Base-by-base conservation (phyloP, 2,329 filamentous ascomycete species). In the Trichoderma sp. region DNA sequence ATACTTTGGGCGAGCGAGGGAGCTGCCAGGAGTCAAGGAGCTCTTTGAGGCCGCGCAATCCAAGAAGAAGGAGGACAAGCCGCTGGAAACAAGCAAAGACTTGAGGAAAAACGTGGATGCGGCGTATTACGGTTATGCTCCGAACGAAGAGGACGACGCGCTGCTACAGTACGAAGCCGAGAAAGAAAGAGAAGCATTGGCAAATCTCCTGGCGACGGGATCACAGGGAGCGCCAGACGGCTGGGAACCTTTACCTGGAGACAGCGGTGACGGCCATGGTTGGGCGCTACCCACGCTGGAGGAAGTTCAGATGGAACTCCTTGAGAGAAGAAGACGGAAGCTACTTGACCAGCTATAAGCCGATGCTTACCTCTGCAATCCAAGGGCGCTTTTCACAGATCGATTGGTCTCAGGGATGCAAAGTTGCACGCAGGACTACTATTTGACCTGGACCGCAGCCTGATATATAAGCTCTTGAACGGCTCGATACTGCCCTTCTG, bases 21-120 rank as follows among this genome's bases (percentile, higher is more conserved):
- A 98, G 73, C 80, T 99, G 40, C 96, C 96, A 0, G 96, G 96
- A 62, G 96, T 99, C 6, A 97, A 97, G 80, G 96, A 99, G 83
- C 84, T 99, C 78, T 97, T 97, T 77, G 94, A 97, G 75, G 91
- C 92, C 0, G 91, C 92, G 0, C 83, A 84, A 72, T 86, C 84
- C 70, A 83, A 85, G 70, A 83, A 86, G 72, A 86, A 81, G n/a
- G 84, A 84, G 3, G 86, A 89, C 70, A 90, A 89, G 75, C 87
- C 89, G 2, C 80, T 88, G 10, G 91, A 93, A 76, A 86, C 87
- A 71, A 85, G 91, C 74, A 88, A 89, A 62, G 92, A 93, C 74
- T 78, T 94, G 74, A 82, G 90, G 71, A 89, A 88, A 81, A 88
- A 90, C 74, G 94, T 99, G 10, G 93, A 99, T 81, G 96, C 96